A percentile compares a stretch with the other conserved stretches of the same genome.
phyloP scores from a whole-genome alignment of 202 grass and related monocot species.

The Alloteropsis angusta region DNA sequence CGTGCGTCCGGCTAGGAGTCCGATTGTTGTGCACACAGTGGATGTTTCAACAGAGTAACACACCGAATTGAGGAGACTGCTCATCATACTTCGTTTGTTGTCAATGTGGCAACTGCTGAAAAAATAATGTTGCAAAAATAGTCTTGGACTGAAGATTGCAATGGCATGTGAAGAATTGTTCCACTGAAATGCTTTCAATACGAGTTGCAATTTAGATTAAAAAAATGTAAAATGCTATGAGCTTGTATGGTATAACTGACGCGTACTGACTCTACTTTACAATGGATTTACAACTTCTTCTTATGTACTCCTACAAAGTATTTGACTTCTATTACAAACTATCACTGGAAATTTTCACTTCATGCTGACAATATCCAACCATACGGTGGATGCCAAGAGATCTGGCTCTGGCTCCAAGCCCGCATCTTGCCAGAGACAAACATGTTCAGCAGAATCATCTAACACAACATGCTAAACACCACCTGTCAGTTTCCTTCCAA shows the following conservation, averaged over 20 bases:
- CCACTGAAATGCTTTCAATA: neutral
- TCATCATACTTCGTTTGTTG: neutral
- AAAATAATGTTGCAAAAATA: neutral
- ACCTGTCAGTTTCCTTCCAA: too few species aligned
- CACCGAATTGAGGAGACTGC: neutral
- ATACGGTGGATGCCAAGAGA: neutral
- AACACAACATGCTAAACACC: neutral
- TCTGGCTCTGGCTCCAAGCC: neutral
- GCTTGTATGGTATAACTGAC: neutral
- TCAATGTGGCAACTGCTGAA: neutral
- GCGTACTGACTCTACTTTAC: neutral
- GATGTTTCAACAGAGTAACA: neutral
- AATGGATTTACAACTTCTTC: neutral
- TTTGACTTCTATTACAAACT: neutral
- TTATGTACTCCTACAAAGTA: neutral
- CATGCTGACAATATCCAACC: neutral
- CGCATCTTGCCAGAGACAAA: neutral
- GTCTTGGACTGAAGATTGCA: neutral
- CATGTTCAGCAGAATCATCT: neutral
- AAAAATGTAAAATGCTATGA: neutral
- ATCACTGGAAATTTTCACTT: neutral
- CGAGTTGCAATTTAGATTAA: neutral
- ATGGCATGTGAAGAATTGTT: neutral
- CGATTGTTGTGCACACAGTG: conserved; percentile 25
- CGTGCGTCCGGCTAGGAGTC: conserved; percentile 17